Evolutionary conservation across 2,329 filamentous ascomycete genomes (phyloP), one percentile per base, ranked within the genome.

Genomic region (Zasmidium citrigriseum): DNA sequence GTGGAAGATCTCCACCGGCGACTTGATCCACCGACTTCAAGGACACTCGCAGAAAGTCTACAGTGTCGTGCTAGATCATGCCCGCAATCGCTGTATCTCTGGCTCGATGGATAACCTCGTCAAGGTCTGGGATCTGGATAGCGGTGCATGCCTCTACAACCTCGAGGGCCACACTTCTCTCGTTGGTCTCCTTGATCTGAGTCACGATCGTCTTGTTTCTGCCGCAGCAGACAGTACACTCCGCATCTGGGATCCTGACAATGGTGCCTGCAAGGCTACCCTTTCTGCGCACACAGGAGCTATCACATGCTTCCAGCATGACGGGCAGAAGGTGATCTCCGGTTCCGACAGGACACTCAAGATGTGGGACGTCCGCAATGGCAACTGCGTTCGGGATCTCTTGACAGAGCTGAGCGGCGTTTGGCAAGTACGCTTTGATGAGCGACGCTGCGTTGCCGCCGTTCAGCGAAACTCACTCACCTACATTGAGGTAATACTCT

Each of bases 351-450:
- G 93, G 69, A 97, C 91, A 2, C 81, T 99, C 64, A 99, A 99
- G 80, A 96, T 99, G 91, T 99, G 95, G 95, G 91, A 99, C 70
- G 89, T 97, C 51, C 86, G 87, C 68, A 96, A 89, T 1, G 95
- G 95, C 50, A 90, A 97, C 68, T 97, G 92, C 73, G 87, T 96
- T 53, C 90, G 93, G 66, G 93, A 99, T 75, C 83, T 99, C 45
- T 81, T 99, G 69, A 96, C 91, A 14, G 93, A 97, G 70, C 82
- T 99, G 34, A 93, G 89, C 66, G 93, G 93, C n/a, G 95, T 99
- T 7, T 99, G 95, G 95, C 95, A 99, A 78, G 95, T 99, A 69
- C 95, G 95, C 70, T 99, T 99, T 77, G 93, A 99, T 70, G 91
- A 96, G 72, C 84, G 95, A 66, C 85, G 93, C 73, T 99, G 95